These are phyloP conservation scores for carrot (Daucus carota) DNA, from an alignment of 129 eudicot species.

Conservation along the genomic window DNA sequence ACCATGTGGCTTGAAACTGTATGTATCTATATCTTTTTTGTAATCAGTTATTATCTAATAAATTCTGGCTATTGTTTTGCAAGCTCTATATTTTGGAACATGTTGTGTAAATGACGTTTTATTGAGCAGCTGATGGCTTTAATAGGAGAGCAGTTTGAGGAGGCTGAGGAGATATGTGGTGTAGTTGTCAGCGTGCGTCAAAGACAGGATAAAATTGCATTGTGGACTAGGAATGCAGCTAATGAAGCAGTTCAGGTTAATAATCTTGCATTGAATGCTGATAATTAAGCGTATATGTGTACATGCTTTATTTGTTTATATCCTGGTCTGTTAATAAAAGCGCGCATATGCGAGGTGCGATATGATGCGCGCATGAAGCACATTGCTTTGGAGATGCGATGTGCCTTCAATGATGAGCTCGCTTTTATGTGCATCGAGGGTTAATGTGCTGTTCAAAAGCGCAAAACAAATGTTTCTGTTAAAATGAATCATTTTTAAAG, in stretches of 20 bases:
- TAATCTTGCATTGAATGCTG: neutral
- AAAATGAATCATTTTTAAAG: too few relatives aligned
- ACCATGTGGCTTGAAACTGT: slow-evolving; percentile 91
- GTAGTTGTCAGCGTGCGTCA: slow-evolving; percentile 82
- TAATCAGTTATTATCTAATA: too few relatives aligned
- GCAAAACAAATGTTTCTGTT: too few relatives aligned
- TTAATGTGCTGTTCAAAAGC: too few relatives aligned
- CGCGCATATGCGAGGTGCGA: too few relatives aligned
- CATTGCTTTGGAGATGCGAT: too few relatives aligned
- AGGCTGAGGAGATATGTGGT: slow-evolving; percentile 88
- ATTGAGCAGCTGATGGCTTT: slow-evolving; percentile 65
- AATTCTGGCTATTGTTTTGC: too few relatives aligned
- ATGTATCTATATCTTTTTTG: slow-evolving; percentile 7
- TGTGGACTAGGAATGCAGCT: slow-evolving; percentile 87
- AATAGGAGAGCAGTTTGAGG: slow-evolving; percentile 89
- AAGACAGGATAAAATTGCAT: slow-evolving; percentile 63
- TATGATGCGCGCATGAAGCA: too few relatives aligned
- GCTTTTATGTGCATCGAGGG: too few relatives aligned
- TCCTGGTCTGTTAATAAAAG: too few relatives aligned
- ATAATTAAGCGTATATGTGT: neutral
- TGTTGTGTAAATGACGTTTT: neutral
- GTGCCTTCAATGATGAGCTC: too few relatives aligned
- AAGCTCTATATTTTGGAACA: neutral
- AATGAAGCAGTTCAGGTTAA: slow-evolving; percentile 85
- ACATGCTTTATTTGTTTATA: neutral